These are phyloP conservation scores for Sporothrix schenckii DNA, from an alignment of 2,329 filamentous ascomycete genomes.

Conservation along the genomic window DNA sequence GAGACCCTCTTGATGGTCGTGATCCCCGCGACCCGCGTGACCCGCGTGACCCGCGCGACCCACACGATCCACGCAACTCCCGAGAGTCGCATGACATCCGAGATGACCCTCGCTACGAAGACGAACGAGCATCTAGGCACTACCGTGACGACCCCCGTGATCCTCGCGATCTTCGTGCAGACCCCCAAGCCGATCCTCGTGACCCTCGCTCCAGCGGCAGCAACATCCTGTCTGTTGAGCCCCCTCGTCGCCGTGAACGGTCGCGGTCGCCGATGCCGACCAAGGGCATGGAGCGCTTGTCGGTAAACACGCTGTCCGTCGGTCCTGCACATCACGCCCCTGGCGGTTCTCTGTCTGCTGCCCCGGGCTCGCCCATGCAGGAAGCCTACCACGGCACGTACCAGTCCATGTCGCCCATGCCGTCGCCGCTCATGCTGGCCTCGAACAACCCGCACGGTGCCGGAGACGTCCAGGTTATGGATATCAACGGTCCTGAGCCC, in stretches of 20 bases:
- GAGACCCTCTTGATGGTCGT: constrained; percentile 18
- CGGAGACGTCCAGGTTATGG: constrained; percentile 43
- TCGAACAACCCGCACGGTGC: constrained; percentile 55
- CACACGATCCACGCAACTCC: neutral
- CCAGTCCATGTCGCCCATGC: constrained; percentile 93
- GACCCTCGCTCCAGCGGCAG: constrained; percentile 42
- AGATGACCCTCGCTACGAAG: neutral
- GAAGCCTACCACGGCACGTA: constrained; percentile 94
- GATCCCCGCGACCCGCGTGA: constrained; percentile 26
- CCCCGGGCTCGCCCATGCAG: constrained; percentile 80
- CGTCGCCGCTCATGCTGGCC: constrained; percentile 70
- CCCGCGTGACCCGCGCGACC: neutral
- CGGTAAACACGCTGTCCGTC: constrained; percentile 49
- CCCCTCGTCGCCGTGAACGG: constrained; percentile 42
- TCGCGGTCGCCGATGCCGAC: constrained; percentile 55
- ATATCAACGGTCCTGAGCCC: constrained; percentile 57
- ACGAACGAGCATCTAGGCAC: neutral
- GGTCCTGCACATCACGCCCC: constrained; percentile 42
- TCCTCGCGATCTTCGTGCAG: constrained; percentile 19
- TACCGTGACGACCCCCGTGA: constrained; percentile 20
- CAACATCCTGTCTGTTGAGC: constrained; percentile 50
- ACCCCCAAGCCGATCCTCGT: constrained; percentile 19
- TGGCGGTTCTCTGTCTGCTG: constrained; percentile 51
- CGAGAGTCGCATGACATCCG: constrained; percentile 15
- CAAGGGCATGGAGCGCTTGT: constrained; percentile 56